Evolutionary conservation across 495 filamentous ascomycete species (phyloP).

Genomic region (Tuber magnatum): DNA sequence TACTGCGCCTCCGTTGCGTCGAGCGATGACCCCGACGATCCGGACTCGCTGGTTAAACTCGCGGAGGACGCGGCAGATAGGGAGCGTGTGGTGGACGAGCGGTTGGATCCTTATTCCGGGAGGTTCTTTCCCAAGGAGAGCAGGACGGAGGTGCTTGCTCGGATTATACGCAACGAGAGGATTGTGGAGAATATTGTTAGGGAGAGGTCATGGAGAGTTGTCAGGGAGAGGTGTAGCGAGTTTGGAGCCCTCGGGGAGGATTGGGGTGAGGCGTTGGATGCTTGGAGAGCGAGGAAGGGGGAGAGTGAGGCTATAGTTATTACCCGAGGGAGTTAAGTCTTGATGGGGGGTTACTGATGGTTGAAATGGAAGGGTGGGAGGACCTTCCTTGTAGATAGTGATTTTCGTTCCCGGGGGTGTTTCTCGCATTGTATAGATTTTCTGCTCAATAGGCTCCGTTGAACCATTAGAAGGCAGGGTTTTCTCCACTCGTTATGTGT

Average conservation of each 20-base stretch:
- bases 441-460: too few species aligned
- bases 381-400: neutral
- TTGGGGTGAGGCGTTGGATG: slow-evolving; percentile 51
- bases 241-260: slow-evolving; percentile 51
- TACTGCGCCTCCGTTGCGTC: slow-evolving; percentile 89
- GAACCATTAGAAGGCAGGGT: neutral
- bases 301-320: neutral
- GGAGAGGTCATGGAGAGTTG: slow-evolving; percentile 69
- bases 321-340: neutral
- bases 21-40: slow-evolving; percentile 79
- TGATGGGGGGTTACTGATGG: neutral
- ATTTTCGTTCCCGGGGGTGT: neutral
- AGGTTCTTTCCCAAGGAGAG: slow-evolving; percentile 77
- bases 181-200: slow-evolving; percentile 83
- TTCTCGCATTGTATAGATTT: neutral
- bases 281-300: slow-evolving; percentile 51
- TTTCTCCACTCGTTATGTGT: neutral
- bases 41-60: slow-evolving; percentile 62
- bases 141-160: slow-evolving; percentile 73
- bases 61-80: slow-evolving; percentile 62
- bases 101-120: slow-evolving; percentile 84
- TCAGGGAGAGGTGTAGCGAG: slow-evolving; percentile 70
- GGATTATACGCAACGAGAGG: slow-evolving; percentile 71
- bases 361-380: neutral
- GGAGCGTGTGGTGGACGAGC: slow-evolving; percentile 75